Evolutionary conservation across 306 rosid genomes (phyloP), one percentile per base, ranked within the genome.

Genomic region (Cucumis cinereus): DNA sequence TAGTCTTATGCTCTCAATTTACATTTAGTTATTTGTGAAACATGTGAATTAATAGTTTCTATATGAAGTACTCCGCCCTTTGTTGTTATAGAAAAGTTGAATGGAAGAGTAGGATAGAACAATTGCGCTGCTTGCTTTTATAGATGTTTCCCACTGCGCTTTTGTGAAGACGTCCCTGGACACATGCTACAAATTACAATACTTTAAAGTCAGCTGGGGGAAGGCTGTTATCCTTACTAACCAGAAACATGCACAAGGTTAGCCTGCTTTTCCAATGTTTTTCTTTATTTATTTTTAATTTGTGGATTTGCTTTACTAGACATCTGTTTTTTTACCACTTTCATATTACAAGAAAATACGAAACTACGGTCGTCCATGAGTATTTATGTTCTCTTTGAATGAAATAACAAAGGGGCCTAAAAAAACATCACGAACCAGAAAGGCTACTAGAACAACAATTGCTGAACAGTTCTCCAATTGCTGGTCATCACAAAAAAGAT

Each of bases 181-280:
- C 67, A 26, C 67, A 60, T 28, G 40, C n/a, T 60, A 15, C 35
- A 30, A 30, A 30, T 30, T 30, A 30, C 40, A 28, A 3, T 35
- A 2, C 41, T 28, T 60, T 28, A 7, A 60, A 15, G 20, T 6
- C 20, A 28, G 41, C 67, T 26, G 15, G 41, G 20, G 7, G 20
- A 60, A 60, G 33, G 40, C 41, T 60, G 67, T 20, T 7, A 15
- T 72, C 61, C 17, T 72, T 49, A 50, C 61, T 1, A 50, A 26
- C 76, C 61, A 72, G 40, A 72, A 54, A 28, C 61, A 28, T 28
- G 76, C 35, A 84, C 88, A 93, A 85, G 96, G 97, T 90, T 58
- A 50, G 88, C 22, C 3, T 28, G 38, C n/a, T 60, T 26, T 28
- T 15, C 20, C 60, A 2, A 2, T 30, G 8, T 7, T 60, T 14